A percentile compares a stretch with the other conserved stretches of the same genome.
These are phyloP conservation scores for Rhodotorula sp. DNA, from an alignment of 1,284 basidiomycete species.

Conservation along the genomic window DNA sequence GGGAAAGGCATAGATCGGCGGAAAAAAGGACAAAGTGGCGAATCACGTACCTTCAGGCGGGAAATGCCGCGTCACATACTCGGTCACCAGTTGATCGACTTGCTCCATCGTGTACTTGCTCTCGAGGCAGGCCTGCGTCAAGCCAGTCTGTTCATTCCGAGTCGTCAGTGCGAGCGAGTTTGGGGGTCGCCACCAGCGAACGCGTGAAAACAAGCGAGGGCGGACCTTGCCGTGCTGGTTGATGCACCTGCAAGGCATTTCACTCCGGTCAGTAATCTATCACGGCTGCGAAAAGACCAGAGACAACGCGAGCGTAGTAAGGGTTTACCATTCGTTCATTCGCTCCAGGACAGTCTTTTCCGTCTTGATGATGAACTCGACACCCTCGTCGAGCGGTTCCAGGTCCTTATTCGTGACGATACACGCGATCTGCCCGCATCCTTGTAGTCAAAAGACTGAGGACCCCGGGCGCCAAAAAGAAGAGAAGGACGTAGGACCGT, in stretches of 20 bases:
- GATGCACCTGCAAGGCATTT: constrained; percentile 38
- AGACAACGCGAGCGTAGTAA: neutral
- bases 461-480: neutral
- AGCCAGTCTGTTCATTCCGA: constrained; percentile 32
- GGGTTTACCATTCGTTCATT: constrained; percentile 43
- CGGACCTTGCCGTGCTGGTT: constrained; percentile 41
- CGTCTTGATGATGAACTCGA: constrained; percentile 55
- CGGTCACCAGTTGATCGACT: constrained; percentile 41
- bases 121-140: constrained; percentile 40
- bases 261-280: constrained; percentile 38
- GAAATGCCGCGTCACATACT: constrained; percentile 48
- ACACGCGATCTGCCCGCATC: constrained; percentile 45
- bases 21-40: neutral
- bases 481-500: neutral
- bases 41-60: constrained; percentile 4
- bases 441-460: neutral
- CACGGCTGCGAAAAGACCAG: constrained; percentile 25
- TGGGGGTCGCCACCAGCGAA: too few relatives aligned
- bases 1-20: neutral
- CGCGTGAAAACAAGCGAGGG: too few relatives aligned
- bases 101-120: constrained; percentile 32
- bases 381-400: constrained; percentile 55
- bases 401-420: constrained; percentile 56
- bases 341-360: constrained; percentile 53
- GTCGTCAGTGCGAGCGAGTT: too few relatives aligned